These are phyloP conservation scores for Falciphora oryzae DNA, from an alignment of 2,329 filamentous ascomycete genomes.

Conservation along the genomic window DNA sequence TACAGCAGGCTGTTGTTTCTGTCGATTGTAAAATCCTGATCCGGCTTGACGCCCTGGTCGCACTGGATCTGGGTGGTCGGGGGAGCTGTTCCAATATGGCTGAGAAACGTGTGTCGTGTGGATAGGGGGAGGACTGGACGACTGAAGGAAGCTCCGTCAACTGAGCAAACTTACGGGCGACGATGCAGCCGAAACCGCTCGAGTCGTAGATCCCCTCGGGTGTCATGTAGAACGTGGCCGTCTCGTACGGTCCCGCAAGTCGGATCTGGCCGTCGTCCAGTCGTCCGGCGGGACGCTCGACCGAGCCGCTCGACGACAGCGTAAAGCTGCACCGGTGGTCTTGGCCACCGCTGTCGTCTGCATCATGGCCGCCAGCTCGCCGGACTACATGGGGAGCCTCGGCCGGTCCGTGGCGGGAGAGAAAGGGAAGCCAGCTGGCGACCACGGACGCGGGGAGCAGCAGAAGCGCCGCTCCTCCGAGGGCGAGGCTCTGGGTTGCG, in stretches of 20 bases:
- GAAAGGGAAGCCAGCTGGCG: too few species aligned
- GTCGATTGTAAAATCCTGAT: slow-evolving; percentile 11
- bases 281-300: slow-evolving; percentile 13
- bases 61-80: slow-evolving; percentile 15
- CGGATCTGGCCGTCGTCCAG: slow-evolving; percentile 16
- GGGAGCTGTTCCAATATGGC: too few species aligned
- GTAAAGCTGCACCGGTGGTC: slow-evolving; percentile 12
- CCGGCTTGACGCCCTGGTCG: slow-evolving; percentile 12
- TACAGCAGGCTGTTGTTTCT: slow-evolving; percentile 12
- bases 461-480: too few species aligned
- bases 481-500: too few species aligned
- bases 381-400: too few species aligned
- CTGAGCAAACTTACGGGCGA: slow-evolving; percentile 13
- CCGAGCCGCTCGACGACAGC: slow-evolving; percentile 10
- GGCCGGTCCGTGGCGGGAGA: too few species aligned
- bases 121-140: too few species aligned
- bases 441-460: too few species aligned
- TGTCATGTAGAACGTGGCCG: slow-evolving; percentile 12
- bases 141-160: too few species aligned
- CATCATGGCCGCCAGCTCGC: too few species aligned
- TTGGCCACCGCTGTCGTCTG: too few species aligned
- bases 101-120: too few species aligned
- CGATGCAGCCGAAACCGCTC: slow-evolving; percentile 14
- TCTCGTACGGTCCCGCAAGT: slow-evolving; percentile 14
- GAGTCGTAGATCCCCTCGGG: slow-evolving; percentile 13